A percentile compares a stretch with the other conserved stretches of the same genome.
These are phyloP conservation scores for Yarrowia porcina DNA, from an alignment of 805 yeast species.

Conservation along the genomic window DNA sequence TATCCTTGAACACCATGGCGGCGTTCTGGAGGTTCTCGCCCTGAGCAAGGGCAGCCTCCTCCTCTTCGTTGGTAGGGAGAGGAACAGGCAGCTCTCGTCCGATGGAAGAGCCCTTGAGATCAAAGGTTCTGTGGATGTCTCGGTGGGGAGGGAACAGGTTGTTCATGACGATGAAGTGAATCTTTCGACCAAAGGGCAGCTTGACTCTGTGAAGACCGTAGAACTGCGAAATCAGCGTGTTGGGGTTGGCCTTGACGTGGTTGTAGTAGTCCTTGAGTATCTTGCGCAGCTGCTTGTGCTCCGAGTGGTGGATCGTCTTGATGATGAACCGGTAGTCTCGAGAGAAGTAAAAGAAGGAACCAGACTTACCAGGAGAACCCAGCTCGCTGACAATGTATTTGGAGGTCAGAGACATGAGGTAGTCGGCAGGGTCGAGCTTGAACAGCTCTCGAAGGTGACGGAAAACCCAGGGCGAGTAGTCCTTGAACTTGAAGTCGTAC, in stretches of 20 bases:
- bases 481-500: slow-evolving; percentile 95
- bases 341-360: slow-evolving; percentile 92
- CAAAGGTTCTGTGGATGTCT: slow-evolving; percentile 80
- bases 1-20: slow-evolving; percentile 67
- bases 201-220: slow-evolving; percentile 93
- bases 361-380: slow-evolving; percentile 96
- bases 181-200: slow-evolving; percentile 77
- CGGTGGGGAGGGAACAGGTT: slow-evolving; percentile 92
- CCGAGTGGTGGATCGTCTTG: slow-evolving; percentile 91
- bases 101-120: slow-evolving; percentile 87
- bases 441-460: slow-evolving; percentile 75
- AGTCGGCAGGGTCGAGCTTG: slow-evolving; percentile 94
- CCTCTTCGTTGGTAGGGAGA: slow-evolving; percentile 22
- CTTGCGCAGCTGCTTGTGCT: slow-evolving; percentile 76
- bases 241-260: slow-evolving; percentile 80
- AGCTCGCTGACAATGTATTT: slow-evolving; percentile 87
- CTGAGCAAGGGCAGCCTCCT: slow-evolving; percentile 26
- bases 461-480: slow-evolving; percentile 91
- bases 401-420: slow-evolving; percentile 85
- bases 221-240: slow-evolving; percentile 89
- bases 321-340: slow-evolving; percentile 91
- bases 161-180: slow-evolving; percentile 95
- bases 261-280: slow-evolving; percentile 71
- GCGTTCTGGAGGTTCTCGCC: slow-evolving; percentile 28
- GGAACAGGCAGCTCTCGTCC: slow-evolving; percentile 51